A percentile compares a stretch with the other conserved stretches of the same genome.
These are phyloP conservation scores for Fonsecaea multimorphosa DNA, from an alignment of 2,329 filamentous ascomycete species.

Conservation along the genomic window DNA sequence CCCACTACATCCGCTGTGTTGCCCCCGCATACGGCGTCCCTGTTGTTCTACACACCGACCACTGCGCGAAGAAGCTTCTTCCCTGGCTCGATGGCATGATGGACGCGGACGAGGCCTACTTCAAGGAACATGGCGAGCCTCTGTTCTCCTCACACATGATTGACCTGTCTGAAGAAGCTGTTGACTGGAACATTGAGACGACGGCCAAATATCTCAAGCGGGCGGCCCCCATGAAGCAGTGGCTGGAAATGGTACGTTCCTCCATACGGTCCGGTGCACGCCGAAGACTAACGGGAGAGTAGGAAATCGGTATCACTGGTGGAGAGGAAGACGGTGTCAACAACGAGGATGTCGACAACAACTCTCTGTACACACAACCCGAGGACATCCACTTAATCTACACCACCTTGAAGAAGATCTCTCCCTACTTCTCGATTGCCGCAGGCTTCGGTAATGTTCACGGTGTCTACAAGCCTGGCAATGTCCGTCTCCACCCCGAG, in stretches of 20 bases:
- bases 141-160: constrained; percentile 99
- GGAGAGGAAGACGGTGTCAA: constrained; percentile 98
- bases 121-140: constrained; percentile 90
- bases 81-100: constrained; percentile 97
- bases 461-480: constrained; percentile 98
- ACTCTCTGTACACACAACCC: constrained; percentile 95
- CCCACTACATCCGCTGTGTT: constrained; percentile 89
- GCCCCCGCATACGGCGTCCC: constrained; percentile 88
- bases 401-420: constrained; percentile 82
- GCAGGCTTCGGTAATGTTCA: constrained; percentile 99
- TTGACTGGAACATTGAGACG: constrained; percentile 89
- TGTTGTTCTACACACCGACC: constrained; percentile 94
- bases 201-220: constrained; percentile 94
- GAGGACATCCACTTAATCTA: constrained; percentile 94
- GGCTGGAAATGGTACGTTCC: constrained; percentile 87
- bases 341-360: constrained; percentile 98
- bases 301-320: constrained; percentile 91
- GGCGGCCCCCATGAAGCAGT: constrained; percentile 95
- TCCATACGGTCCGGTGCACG: constrained; percentile 11
- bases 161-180: constrained; percentile 89
- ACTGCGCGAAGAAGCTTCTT: constrained; percentile 99
- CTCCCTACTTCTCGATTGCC: constrained; percentile 95
- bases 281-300: constrained; percentile 14
- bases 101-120: constrained; percentile 91
- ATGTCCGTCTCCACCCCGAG: constrained; percentile 95